Evolutionary conservation across 495 filamentous ascomycete genomes (phyloP), one percentile per base, ranked within the genome.

Genomic region (Penicillium angulare): DNA sequence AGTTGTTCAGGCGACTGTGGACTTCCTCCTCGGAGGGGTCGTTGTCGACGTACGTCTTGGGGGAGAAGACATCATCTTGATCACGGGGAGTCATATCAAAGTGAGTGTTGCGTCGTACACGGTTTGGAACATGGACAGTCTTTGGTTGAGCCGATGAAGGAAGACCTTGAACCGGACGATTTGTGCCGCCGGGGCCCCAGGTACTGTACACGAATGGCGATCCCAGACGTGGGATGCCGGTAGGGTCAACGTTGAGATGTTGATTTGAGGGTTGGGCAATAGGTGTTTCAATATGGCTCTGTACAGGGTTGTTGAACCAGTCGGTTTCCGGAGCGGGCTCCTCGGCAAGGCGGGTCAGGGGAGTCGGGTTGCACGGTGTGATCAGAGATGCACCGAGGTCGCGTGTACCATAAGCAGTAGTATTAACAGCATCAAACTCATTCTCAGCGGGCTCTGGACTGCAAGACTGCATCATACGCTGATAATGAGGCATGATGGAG

Each of bases 301-400:
- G 52, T 52, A 63, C 42, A 43, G 64, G 60, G 38, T 66, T 64
- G 49, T 68, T 71, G 52, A 71, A 74, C 65, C 66, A 74, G 35
- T 71, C 65, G 9, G 54, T 53, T 21, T 46, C 43, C 20, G 52
- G 53, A 8, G 56, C 52, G 15, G 69, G 62, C 17, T 66, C 66
- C 32, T 72, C 63, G n/a, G 81, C 66, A 26, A 89, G 63, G 52
- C 80, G 77, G 16, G 89, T 81, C 44, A 97, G 66, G 0, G 88
- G 85, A 36, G 82, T 86, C 27, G 86, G 79, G 12, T 91, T 79
- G 7, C 88, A 87, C 67, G 87, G 91, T 16, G 90, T 79, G 3
- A 84, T 79, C 29, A 98, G 81, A 29, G 93, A 97, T 31, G 95
- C 71, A 34, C 88, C 86, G 71, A 97, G 86, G 47, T 93, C 90